These are phyloP conservation scores for Coemansia sp. DNA, from an alignment of 192 early-diverging fungal genomes.

Conservation along the genomic window DNA sequence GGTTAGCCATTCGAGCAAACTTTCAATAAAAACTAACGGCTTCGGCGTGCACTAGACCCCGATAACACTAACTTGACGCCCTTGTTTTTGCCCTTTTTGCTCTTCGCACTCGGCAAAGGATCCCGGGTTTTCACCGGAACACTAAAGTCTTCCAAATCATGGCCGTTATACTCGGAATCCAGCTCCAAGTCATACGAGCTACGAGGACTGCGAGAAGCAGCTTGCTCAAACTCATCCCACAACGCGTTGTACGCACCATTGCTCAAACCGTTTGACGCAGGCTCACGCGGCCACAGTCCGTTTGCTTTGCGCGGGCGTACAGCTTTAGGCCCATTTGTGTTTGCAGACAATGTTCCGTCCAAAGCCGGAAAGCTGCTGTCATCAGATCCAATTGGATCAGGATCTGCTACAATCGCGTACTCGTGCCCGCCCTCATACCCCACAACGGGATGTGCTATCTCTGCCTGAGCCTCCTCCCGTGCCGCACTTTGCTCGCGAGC, in stretches of 20 bases:
- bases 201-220: constrained; percentile 8
- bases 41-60: constrained; percentile 31
- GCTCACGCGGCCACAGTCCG: constrained; percentile 37
- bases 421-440: constrained; percentile 4
- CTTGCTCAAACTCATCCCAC: constrained; percentile 48
- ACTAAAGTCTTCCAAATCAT: constrained; percentile 26
- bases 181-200: constrained; percentile 6
- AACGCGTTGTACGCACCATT: constrained; percentile 13
- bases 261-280: constrained; percentile 4
- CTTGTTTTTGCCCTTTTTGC: constrained; percentile 19
- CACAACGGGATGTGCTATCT: constrained; percentile 15
- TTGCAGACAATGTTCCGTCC: constrained; percentile 1
- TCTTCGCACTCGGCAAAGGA: neutral
- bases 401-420: neutral
- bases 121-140: constrained; percentile 15
- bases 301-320: neutral
- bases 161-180: constrained; percentile 8
- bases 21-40: constrained; percentile 15
- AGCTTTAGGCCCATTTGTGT: neutral
- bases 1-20: no score
- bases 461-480: constrained; percentile 32
- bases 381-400: neutral
- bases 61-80: constrained; percentile 34
- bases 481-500: constrained; percentile 33
- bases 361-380: constrained; percentile 42